phyloP scores from a whole-genome alignment of 2,329 filamentous ascomycete genomes.

The Harringtonia aguacate region DNA sequence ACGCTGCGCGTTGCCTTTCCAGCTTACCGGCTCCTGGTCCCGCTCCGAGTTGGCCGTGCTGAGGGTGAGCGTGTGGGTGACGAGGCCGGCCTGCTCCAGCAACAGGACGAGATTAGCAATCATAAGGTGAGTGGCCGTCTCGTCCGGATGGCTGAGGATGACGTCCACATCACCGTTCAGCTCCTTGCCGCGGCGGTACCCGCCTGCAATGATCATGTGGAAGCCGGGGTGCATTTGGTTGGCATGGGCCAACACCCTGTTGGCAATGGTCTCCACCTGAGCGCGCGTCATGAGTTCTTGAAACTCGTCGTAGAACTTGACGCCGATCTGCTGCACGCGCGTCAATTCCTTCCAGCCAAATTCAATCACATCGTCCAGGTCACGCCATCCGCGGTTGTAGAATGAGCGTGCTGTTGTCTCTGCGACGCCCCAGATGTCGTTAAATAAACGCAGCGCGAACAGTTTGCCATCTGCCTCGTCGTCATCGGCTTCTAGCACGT shows the following conservation, averaged over 20 bases:
- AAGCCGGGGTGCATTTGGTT: slow-evolving; percentile 46
- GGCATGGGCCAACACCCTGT: slow-evolving; percentile 55
- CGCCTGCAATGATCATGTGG: slow-evolving; percentile 58
- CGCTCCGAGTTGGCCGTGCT: slow-evolving; percentile 61
- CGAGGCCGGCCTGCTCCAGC: slow-evolving; percentile 57
- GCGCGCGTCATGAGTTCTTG: slow-evolving; percentile 55
- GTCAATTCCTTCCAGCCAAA: slow-evolving; percentile 65
- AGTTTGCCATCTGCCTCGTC: slow-evolving; percentile 55
- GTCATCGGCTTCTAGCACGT: slow-evolving; percentile 51
- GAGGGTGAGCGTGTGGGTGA: slow-evolving; percentile 73
- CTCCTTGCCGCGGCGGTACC: slow-evolving; percentile 69
- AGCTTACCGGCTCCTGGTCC: slow-evolving; percentile 49
- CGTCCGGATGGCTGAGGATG: slow-evolving; percentile 68
- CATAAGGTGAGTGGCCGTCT: slow-evolving; percentile 57
- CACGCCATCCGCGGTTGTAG: slow-evolving; percentile 68
- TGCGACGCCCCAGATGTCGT: slow-evolving; percentile 87
- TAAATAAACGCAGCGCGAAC: slow-evolving; percentile 57
- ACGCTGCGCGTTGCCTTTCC: slow-evolving; percentile 33
- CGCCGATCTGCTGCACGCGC: slow-evolving; percentile 81
- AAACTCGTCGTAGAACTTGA: slow-evolving; percentile 91
- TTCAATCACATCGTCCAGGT: slow-evolving; percentile 78
- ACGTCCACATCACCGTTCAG: slow-evolving; percentile 76
- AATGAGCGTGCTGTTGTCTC: slow-evolving; percentile 72
- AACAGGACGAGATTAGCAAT: slow-evolving; percentile 58
- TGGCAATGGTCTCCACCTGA: slow-evolving; percentile 63